Evolutionary conservation across 108 stramenopile genomes (phyloP).

Genomic region (Nannochloropsis salina): DNA sequence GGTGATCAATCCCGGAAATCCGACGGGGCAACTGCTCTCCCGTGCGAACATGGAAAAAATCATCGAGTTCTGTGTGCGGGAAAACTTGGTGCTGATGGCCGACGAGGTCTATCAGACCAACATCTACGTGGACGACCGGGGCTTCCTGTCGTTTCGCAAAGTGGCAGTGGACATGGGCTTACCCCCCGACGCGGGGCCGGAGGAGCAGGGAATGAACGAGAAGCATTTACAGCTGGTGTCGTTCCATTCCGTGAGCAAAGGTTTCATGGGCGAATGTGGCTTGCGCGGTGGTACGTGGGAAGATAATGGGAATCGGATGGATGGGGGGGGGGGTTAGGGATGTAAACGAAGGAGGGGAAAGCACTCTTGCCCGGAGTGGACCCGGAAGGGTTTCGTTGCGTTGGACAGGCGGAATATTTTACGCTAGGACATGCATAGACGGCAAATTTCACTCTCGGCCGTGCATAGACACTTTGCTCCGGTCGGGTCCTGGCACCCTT

Average conservation of each 20-base stretch:
- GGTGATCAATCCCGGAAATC: constrained; percentile 93
- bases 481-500: not conserved
- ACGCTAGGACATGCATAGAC: not conserved
- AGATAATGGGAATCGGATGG: not conserved
- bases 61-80: constrained; percentile 67
- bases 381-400: too few relatives aligned
- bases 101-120: constrained; percentile 95
- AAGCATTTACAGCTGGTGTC: constrained; percentile 72
- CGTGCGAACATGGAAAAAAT: constrained; percentile 69
- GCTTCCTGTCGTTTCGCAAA: constrained; percentile 74
- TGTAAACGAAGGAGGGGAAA: not conserved
- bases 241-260: constrained; percentile 86
- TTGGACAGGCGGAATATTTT: too few relatives aligned
- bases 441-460: not conserved
- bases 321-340: not conserved
- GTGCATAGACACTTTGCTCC: not conserved
- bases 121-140: constrained; percentile 65
- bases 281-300: constrained; percentile 60
- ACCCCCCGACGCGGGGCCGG: constrained; percentile 34
- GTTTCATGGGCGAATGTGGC: constrained; percentile 88
- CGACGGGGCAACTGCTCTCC: constrained; percentile 77
- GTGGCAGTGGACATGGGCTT: constrained; percentile 59
- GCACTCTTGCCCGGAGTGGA: too few relatives aligned
- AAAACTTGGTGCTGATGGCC: constrained; percentile 72
- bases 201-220: constrained; percentile 44